Percentiles rank a stretch among this genome's conserved stretches.
These are phyloP conservation scores for Puccinia novopanici DNA, from an alignment of 1,284 basidiomycete genomes.

Conservation along the genomic window DNA sequence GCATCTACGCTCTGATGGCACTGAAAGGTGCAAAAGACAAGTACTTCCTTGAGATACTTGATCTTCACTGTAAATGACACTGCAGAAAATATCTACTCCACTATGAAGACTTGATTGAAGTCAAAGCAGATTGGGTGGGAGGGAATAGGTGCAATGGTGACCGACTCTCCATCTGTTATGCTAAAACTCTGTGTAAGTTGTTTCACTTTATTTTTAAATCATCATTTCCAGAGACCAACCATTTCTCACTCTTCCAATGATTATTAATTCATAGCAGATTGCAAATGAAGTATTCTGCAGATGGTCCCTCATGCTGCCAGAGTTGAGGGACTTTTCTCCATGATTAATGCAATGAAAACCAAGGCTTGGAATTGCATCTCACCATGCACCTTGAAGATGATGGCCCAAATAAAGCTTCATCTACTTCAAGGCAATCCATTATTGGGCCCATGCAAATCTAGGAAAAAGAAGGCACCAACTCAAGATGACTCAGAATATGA, in stretches of 20 bases:
- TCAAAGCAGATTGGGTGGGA: background rate
- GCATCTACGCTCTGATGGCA: background rate
- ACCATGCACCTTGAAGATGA: no score
- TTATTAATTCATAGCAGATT: background rate
- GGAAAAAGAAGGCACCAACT: no score
- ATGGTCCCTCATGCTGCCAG: no score
- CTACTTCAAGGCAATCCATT: no score
- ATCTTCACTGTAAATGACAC: background rate
- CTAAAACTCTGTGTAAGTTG: conserved; percentile 10
- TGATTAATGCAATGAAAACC: no score
- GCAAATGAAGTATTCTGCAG: background rate
- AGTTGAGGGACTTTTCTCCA: no score
- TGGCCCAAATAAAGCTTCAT: no score
- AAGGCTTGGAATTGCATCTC: no score
- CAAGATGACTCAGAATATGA: no score
- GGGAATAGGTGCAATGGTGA: conserved; percentile 1
- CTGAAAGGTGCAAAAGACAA: background rate
- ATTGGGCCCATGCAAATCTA: no score
- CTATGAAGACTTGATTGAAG: background rate
- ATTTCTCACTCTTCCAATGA: background rate
- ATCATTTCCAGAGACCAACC: background rate
- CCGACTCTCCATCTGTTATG: conserved; percentile 17
- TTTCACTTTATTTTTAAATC: background rate
- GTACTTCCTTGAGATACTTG: conserved; percentile 18
- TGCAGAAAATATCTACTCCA: background rate